phyloP scores from a whole-genome alignment of 345 rosid species.

The Erysimum cheiranthoides region DNA sequence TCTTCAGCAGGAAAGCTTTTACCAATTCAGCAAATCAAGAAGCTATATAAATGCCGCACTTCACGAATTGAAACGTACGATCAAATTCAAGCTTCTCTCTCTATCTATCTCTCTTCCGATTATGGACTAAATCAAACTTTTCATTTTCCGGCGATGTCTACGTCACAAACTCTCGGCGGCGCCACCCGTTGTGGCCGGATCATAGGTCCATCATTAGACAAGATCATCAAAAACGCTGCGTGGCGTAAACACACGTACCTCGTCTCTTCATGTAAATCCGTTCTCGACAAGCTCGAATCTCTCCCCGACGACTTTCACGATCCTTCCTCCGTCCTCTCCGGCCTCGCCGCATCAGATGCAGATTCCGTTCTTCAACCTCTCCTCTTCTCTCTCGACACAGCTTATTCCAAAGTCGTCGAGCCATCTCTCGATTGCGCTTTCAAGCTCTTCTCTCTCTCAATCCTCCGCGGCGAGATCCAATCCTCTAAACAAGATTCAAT shows the following conservation, averaged over 20 bases:
- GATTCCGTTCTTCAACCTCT: conserved; percentile 71
- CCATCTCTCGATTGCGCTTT: conserved; percentile 84
- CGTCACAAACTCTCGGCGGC: conserved; percentile 82
- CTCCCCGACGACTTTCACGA: conserved; percentile 54
- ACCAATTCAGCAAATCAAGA: conserved; percentile 45
- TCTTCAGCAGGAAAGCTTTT: conserved; percentile 42
- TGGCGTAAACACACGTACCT: conserved; percentile 95
- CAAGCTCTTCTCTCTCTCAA: conserved; percentile 75
- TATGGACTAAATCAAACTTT: conserved; percentile 15
- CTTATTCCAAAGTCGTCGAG: conserved; percentile 74
- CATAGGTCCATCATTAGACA: conserved; percentile 79
- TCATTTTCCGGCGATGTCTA: conserved; percentile 52
- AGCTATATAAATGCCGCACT: conserved; percentile 36
- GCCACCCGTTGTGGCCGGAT: conserved; percentile 81
- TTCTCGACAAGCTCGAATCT: conserved; percentile 79
- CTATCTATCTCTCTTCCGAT: background rate
- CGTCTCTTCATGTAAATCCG: conserved; percentile 86
- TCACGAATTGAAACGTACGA: conserved; percentile 27
- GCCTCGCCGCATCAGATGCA: conserved; percentile 69
- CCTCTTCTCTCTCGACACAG: conserved; percentile 74
- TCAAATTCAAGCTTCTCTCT: conserved; percentile 27
- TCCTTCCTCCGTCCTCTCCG: conserved; percentile 59
- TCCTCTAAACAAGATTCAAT: conserved; percentile 43
- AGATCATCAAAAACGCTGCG: conserved; percentile 93
- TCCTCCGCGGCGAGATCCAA: conserved; percentile 71